Percentiles rank a stretch among this genome's conserved stretches.
Conservation (phyloP, 2,329 filamentous ascomycete genomes). For the Aureobasidium sp. region DNA sequence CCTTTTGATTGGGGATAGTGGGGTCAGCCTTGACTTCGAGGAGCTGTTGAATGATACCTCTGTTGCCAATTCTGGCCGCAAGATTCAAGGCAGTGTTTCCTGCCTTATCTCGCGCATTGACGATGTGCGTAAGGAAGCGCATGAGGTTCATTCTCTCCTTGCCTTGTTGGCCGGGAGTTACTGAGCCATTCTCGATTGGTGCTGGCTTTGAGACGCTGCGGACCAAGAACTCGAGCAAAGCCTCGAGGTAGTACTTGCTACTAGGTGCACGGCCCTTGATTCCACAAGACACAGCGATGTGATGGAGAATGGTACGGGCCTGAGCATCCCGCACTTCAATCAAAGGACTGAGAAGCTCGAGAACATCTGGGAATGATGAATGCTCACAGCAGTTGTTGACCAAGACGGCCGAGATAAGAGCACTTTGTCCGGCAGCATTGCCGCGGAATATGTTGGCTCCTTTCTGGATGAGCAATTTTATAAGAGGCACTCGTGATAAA, state of each 20-base stretch:
- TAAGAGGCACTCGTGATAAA: constrained; percentile 72
- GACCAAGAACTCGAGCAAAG: constrained; percentile 87
- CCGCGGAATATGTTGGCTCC: constrained; percentile 84
- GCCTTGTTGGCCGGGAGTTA: constrained; percentile 20
- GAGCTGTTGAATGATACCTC: constrained; percentile 92
- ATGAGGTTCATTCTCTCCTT: constrained; percentile 73
- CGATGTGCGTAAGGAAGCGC: constrained; percentile 93
- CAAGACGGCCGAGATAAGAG: constrained; percentile 83
- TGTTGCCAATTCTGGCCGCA: constrained; percentile 84
- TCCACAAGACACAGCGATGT: constrained; percentile 91
- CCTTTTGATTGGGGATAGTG: constrained; percentile 84
- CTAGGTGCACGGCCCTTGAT: constrained; percentile 89
- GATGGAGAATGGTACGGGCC: constrained; percentile 86
- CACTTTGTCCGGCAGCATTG: constrained; percentile 84
- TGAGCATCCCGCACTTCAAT: constrained; percentile 87
- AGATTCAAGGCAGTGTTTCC: constrained; percentile 94
- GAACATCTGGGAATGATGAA: constrained; percentile 78
- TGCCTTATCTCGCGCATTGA: constrained; percentile 88
- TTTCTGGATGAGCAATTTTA: constrained; percentile 72
- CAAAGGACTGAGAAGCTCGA: constrained; percentile 81
- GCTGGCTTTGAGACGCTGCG: constrained; percentile 49
- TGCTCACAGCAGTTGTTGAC: constrained; percentile 94
- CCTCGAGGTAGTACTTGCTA: constrained; percentile 93
- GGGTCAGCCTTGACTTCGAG: constrained; percentile 91
- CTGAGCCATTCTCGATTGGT: constrained; percentile 20